Percentiles rank a stretch among this genome's conserved stretches.
phyloP scores from a whole-genome alignment of 2,329 filamentous ascomycete genomes.

The Fusarium metavorans region DNA sequence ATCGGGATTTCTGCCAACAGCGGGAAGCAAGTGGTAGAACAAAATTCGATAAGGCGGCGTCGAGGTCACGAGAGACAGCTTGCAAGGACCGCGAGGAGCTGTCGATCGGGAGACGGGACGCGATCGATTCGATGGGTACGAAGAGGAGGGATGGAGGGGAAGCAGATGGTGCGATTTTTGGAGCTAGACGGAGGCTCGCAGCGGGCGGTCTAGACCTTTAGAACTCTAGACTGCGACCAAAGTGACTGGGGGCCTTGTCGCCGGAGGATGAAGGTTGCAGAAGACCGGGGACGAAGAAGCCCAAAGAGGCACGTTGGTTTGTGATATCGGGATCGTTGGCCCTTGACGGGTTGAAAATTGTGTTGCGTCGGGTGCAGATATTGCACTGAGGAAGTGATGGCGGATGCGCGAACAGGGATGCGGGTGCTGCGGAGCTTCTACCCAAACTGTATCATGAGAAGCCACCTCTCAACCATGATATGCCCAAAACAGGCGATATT shows the following conservation, averaged over 20 bases:
- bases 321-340: conserved; percentile 4
- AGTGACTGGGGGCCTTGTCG: conserved; percentile 27
- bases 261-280: conserved; percentile 25
- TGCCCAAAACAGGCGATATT: conserved; percentile 7
- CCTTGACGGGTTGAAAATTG: neutral
- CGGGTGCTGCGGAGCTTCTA: conserved; percentile 15
- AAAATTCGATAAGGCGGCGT: conserved; percentile 22
- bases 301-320: conserved; percentile 7
- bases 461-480: conserved; percentile 6
- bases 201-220: conserved; percentile 42
- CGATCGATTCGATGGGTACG: conserved; percentile 45
- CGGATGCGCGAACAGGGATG: neutral
- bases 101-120: conserved; percentile 39
- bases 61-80: conserved; percentile 35
- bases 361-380: conserved; percentile 10
- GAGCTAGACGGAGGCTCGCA: conserved; percentile 42
- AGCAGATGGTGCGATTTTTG: conserved; percentile 46
- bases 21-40: conserved; percentile 11
- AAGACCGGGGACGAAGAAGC: conserved; percentile 10
- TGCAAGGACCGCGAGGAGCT: conserved; percentile 25
- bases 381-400: neutral
- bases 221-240: conserved; percentile 22
- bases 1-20: conserved; percentile 1
- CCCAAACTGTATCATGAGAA: conserved; percentile 7
- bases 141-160: conserved; percentile 41